Conservation (phyloP, 257 asterid genomes). For the Solanum sitiens region DNA sequence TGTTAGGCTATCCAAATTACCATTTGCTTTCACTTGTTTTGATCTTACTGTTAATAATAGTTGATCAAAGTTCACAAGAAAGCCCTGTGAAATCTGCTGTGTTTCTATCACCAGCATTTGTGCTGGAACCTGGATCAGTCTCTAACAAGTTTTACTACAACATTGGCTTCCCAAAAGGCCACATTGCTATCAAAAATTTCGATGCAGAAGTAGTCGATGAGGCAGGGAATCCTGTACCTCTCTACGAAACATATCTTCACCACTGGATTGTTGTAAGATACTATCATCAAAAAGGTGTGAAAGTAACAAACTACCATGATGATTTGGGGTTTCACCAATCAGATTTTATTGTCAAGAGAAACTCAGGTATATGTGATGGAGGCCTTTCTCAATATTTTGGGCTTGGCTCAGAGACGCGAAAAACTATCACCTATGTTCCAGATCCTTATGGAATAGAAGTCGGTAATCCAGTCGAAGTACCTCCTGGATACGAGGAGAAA, state of each 20-base stretch:
- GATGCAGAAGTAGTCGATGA: conserved; percentile 28
- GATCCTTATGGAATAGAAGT: conserved; percentile 34
- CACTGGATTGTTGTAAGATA: conserved; percentile 20
- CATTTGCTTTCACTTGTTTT: background rate
- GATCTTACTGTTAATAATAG: background rate
- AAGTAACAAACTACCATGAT: background rate
- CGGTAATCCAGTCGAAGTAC: conserved; percentile 16
- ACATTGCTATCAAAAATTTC: conserved; percentile 25
- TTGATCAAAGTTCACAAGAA: background rate
- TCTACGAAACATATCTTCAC: conserved; percentile 27
- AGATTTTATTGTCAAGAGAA: background rate
- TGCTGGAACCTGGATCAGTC: conserved; percentile 23
- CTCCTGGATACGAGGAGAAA: conserved; percentile 17
- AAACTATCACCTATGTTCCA: conserved; percentile 10
- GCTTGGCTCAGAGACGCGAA: conserved; percentile 32
- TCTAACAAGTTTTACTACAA: conserved; percentile 6
- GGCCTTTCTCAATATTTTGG: conserved; percentile 22
- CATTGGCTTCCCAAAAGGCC: conserved; percentile 30
- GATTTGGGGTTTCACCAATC: conserved; percentile 2
- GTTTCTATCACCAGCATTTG: conserved; percentile 21
- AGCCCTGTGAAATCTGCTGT: conserved; percentile 10
- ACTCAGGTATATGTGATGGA: conserved; percentile 12
- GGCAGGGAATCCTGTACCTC: conserved; percentile 18
- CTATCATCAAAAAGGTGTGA: conserved; percentile 1
- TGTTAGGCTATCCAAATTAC: background rate